These are phyloP conservation scores for Xylaria polymorpha DNA, from an alignment of 2,329 filamentous ascomycete species.

Conservation along the genomic window DNA sequence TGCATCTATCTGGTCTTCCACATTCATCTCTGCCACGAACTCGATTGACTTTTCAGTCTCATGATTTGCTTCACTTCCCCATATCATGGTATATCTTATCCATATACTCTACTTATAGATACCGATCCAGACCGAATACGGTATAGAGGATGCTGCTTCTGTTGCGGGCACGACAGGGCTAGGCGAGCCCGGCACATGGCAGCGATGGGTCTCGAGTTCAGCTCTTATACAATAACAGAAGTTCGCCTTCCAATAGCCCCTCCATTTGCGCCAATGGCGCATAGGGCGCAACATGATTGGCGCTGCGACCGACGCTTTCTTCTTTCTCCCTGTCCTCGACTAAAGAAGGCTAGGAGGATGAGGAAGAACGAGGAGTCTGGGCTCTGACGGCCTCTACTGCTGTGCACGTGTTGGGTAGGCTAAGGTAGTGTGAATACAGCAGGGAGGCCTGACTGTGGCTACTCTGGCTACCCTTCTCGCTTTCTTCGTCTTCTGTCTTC, in stretches of 20 bases:
- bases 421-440: neutral
- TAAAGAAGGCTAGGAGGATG: constrained; percentile 14
- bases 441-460: neutral
- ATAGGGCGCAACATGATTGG: constrained; percentile 37
- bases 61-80: neutral
- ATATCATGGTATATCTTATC: neutral
- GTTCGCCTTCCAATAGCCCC: constrained; percentile 38
- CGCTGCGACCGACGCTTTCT: constrained; percentile 12
- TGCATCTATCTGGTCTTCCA: constrained; percentile 2
- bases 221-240: constrained; percentile 44
- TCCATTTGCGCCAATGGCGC: constrained; percentile 26
- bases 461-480: neutral
- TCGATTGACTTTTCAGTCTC: neutral
- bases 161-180: neutral
- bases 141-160: neutral
- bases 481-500: neutral
- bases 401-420: neutral
- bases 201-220: constrained; percentile 44
- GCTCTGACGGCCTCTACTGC: constrained; percentile 10
- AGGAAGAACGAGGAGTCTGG: constrained; percentile 8
- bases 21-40: neutral
- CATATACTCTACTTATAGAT: no score
- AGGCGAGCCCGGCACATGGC: constrained; percentile 7
- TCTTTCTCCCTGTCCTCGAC: constrained; percentile 25
- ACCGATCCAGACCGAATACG: neutral